A percentile compares a stretch with the other conserved stretches of the same genome.
These are phyloP conservation scores for Hymenoscyphus scutula DNA, from an alignment of 2,329 filamentous ascomycete species.

Conservation along the genomic window DNA sequence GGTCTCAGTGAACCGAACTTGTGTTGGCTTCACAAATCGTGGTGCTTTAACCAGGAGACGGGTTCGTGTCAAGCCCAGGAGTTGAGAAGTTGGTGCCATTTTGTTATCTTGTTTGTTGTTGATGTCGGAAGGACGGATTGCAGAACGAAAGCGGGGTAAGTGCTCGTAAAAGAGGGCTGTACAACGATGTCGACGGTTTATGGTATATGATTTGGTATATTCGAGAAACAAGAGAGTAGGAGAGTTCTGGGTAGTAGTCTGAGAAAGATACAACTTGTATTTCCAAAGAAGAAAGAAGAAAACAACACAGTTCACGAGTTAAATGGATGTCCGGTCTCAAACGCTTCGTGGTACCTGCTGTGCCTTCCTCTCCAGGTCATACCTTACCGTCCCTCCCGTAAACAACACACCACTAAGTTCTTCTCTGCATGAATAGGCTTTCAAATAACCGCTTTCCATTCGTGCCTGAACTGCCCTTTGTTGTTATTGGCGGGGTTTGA, in stretches of 20 bases:
- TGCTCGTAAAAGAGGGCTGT: background rate
- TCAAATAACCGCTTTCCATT: background rate
- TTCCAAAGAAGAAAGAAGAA: background rate
- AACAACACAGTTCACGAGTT: background rate
- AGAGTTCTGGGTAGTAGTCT: background rate
- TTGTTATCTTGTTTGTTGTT: background rate
- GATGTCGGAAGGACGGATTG: background rate
- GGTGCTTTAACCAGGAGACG: constrained; percentile 13
- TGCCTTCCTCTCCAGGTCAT: background rate
- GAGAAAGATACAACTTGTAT: background rate
- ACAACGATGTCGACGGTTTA: background rate
- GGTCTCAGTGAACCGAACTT: constrained; percentile 4
- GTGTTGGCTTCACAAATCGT: constrained; percentile 1
- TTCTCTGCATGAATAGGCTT: constrained; percentile 1
- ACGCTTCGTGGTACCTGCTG: background rate
- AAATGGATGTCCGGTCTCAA: background rate
- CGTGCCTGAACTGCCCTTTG: background rate
- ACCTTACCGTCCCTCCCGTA: background rate
- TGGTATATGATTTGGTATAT: background rate
- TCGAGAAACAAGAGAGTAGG: background rate
- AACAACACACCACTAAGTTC: background rate
- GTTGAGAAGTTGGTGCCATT: constrained; percentile 9
- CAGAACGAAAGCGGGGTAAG: constrained; percentile 6
- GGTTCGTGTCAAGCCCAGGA: constrained; percentile 18
- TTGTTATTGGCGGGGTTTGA: constrained; percentile 4